Conservation (phyloP, 2,329 filamentous ascomycete genomes). For the Alternaria ethzedia region DNA sequence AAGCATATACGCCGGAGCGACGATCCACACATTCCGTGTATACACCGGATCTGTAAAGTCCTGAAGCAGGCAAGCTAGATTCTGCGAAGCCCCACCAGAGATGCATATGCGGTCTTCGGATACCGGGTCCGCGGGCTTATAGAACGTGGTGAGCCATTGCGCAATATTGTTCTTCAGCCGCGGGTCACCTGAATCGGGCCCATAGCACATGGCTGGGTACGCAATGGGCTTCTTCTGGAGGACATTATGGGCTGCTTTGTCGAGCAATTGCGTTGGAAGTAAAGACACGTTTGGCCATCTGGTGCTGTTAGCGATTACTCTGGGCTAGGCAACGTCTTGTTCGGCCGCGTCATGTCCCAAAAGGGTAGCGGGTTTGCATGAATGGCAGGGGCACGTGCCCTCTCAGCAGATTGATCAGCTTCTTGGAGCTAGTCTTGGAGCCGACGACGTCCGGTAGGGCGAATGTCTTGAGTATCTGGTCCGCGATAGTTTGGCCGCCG, state of each 20-base stretch:
- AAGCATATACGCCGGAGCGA: conserved; percentile 84
- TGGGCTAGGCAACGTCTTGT: no score
- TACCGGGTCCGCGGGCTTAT: conserved; percentile 56
- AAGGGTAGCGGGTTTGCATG: conserved; percentile 11
- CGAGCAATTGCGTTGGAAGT: conserved; percentile 69
- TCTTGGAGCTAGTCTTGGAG: conserved; percentile 38
- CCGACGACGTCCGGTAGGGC: conserved; percentile 41
- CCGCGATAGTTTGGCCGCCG: conserved; percentile 13
- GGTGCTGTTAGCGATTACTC: conserved; percentile 23
- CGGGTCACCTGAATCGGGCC: conserved; percentile 70
- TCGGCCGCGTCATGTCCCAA: conserved; percentile 22
- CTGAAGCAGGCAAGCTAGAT: conserved; percentile 75
- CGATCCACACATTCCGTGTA: conserved; percentile 79
- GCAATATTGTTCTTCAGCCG: conserved; percentile 69
- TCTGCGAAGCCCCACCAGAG: conserved; percentile 85
- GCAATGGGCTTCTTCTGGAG: conserved; percentile 66
- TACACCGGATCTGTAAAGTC: conserved; percentile 80
- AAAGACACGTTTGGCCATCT: conserved; percentile 72
- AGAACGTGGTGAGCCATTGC: conserved; percentile 71
- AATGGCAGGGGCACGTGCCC: conserved; percentile 32
- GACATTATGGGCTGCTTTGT: conserved; percentile 64
- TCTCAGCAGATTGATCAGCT: conserved; percentile 46
- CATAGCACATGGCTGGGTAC: conserved; percentile 75
- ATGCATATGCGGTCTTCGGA: conserved; percentile 72
- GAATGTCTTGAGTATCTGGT: conserved; percentile 16